Evolutionary conservation across 768 basidiomycete species (phyloP), one percentile per base, ranked within the genome.

Genomic region (Boletus barrowsii): DNA sequence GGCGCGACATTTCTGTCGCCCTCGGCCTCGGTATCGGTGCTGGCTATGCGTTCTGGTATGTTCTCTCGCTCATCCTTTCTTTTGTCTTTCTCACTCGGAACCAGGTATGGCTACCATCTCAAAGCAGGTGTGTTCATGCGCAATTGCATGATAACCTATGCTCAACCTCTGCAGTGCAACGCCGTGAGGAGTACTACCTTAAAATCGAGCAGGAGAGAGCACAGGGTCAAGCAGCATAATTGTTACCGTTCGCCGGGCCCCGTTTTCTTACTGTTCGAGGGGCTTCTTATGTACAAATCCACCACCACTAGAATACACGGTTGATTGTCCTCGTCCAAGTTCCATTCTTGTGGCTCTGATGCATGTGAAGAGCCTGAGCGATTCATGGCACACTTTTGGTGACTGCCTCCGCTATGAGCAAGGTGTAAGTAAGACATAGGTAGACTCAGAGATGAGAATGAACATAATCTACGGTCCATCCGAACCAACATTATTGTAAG

Each of bases 31-130:
- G 93, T 26, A 60, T 86, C 51, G 76, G 83, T 45, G 76, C 80
- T 11, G 93, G 82, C 32, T 95, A 92, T 66, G 80, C 81, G 3
- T 97, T 81, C 76, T 97, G 93, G 93, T 94, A 57, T 61, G 89
- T 79, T 43, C 37, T 11, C 15, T 42, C 9, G 11, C 36, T n/a
- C 17, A 18, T 22, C 42, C 42, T 54, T 30, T 53, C 58, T 55
- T 49, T 54, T 54, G 59, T 61, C 55, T 18, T 18, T 44, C 71
- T 73, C 62, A 73, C 57, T 36, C 29, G 47, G 52, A 62, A 47
- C 49, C 22, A 93, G 92, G 92, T 92, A 93, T 76, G 87, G 88
- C 57, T 67, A 76, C 70, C 91, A 95, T 73, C 75, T 94, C 67
- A 87, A 86, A 72, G 52, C 68, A 61, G 75, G 92, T 93, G 69